A percentile compares a stretch with the other conserved stretches of the same genome.
Evolutionary conservation across 225 moss, liverwort and hornwort genomes (phyloP).

Genomic region (Antitrichia curtipendula): DNA sequence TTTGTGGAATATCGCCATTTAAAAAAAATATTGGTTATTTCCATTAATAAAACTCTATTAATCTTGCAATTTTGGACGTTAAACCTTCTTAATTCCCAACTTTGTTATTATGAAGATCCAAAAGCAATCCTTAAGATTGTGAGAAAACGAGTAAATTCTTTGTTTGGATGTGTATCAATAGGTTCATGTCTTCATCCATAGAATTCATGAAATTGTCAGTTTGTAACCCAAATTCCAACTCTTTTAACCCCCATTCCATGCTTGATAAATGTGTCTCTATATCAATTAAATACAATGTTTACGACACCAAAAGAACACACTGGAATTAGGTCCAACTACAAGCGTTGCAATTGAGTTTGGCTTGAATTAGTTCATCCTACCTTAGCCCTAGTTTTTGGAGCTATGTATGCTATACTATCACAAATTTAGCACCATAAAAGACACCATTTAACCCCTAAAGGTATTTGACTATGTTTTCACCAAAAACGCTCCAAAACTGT

Average conservation of each 20-base stretch:
- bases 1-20: too few species aligned
- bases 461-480: too few species aligned
- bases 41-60: too few species aligned
- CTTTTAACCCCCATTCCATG: background rate
- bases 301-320: too few species aligned
- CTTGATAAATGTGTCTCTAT: too few species aligned
- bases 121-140: background rate
- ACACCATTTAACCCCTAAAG: too few species aligned
- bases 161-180: background rate
- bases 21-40: too few species aligned
- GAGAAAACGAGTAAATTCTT: background rate
- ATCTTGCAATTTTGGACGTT: background rate
- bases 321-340: background rate
- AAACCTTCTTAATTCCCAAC: background rate
- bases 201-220: background rate
- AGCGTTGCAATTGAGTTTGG: background rate
- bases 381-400: background rate
- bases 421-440: background rate
- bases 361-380: background rate
- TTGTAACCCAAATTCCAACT: background rate
- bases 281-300: background rate
- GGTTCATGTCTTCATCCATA: accelerated
- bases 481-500: too few species aligned
- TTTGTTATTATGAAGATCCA: background rate
- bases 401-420: background rate